These are phyloP conservation scores for Pseudonitzschia pungens DNA, from an alignment of 108 stramenopile genomes.

Conservation along the genomic window DNA sequence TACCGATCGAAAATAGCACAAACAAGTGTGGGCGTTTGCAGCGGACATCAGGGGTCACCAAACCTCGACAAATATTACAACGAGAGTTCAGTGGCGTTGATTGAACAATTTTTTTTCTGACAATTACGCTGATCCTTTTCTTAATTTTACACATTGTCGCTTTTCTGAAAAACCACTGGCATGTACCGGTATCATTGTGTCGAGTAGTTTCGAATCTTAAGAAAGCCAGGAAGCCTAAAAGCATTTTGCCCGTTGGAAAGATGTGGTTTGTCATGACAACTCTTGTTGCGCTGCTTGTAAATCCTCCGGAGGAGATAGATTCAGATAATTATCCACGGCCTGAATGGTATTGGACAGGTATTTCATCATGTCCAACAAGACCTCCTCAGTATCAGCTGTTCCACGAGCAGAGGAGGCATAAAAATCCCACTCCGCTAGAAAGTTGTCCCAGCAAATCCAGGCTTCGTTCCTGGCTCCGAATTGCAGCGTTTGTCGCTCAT, in stretches of 20 bases:
- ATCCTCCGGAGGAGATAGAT: constrained; percentile 15
- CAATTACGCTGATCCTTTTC: constrained; percentile 34
- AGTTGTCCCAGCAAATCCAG: constrained; percentile 69
- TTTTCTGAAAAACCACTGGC: background rate
- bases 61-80: constrained; percentile 35
- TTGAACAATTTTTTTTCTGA: constrained; percentile 30
- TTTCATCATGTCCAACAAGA: constrained; percentile 9
- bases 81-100: constrained; percentile 14
- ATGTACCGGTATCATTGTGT: background rate
- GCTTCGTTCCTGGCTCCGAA: constrained; percentile 82
- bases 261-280: no score
- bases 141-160: constrained; percentile 27
- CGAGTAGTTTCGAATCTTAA: background rate
- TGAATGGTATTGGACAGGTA: constrained; percentile 13
- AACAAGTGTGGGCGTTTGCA: constrained; percentile 27
- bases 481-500: constrained; percentile 59
- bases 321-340: constrained; percentile 27
- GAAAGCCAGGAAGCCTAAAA: no score
- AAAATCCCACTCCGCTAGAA: constrained; percentile 59
- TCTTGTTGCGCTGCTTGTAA: no score
- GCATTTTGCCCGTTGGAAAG: no score
- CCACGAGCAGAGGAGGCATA: background rate
- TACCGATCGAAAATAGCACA: constrained; percentile 21
- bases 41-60: constrained; percentile 17
- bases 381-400: constrained; percentile 16